phyloP scores from a whole-genome alignment of 1,139 yeast genomes.

The Debaryomyces robertsiae region DNA sequence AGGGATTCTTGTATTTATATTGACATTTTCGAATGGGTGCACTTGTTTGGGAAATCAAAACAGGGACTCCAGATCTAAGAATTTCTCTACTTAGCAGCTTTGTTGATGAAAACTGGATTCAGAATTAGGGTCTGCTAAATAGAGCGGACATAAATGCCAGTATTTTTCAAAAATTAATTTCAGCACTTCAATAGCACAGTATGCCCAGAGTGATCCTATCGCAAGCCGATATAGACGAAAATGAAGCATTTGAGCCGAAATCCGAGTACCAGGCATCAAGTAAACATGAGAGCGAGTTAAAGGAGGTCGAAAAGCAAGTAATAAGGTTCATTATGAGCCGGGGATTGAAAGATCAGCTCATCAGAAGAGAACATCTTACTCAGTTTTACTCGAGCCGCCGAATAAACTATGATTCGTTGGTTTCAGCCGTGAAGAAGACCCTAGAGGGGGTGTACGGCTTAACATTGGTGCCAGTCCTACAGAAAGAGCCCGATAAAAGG shows the following conservation, averaged over 20 bases:
- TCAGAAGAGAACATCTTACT: conserved; percentile 30
- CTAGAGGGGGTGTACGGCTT: conserved; percentile 36
- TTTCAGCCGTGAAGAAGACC: conserved; percentile 12
- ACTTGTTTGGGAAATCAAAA: too few species aligned
- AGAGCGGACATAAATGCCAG: not conserved
- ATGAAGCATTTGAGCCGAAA: not conserved
- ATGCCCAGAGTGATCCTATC: not conserved
- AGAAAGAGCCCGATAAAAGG: conserved; percentile 13
- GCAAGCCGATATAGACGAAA: conserved; percentile 3
- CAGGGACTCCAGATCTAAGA: too few species aligned
- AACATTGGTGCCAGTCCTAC: conserved; percentile 25
- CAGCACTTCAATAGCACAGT: not conserved
- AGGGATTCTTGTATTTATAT: too few species aligned
- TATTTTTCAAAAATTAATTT: not conserved
- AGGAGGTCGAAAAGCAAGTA: conserved; percentile 15
- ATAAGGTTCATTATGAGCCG: conserved; percentile 28
- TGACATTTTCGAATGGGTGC: too few species aligned
- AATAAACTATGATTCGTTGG: conserved; percentile 14
- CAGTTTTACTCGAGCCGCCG: conserved; percentile 20
- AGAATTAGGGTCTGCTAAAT: too few species aligned
- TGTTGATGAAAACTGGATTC: too few species aligned
- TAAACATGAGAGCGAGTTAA: not conserved
- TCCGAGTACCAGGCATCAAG: not conserved
- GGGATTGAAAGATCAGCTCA: conserved; percentile 28
- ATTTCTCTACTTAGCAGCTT: too few species aligned